These are phyloP conservation scores for Flaveria linearis DNA, from an alignment of 129 eudicot genomes.

Conservation along the genomic window DNA sequence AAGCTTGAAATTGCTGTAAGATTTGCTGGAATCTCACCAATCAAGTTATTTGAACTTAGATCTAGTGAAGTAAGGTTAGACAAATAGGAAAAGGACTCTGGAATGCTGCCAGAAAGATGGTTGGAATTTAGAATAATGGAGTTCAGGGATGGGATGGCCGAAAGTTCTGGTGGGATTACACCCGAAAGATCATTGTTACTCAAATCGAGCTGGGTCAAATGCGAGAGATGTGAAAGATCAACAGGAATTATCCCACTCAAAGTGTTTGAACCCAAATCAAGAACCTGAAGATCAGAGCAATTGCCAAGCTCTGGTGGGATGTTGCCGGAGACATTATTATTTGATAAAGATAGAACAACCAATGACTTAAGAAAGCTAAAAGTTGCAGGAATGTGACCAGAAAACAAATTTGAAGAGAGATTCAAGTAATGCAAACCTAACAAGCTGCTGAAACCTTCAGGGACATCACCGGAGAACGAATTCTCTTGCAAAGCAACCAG, in stretches of 20 bases:
- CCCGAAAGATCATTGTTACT: conserved; percentile 60
- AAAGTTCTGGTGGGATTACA: conserved; percentile 53
- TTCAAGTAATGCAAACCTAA: conserved; percentile 67
- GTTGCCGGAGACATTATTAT: conserved; percentile 61
- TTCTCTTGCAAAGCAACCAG: conserved; percentile 76
- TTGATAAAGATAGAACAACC: conserved; percentile 66
- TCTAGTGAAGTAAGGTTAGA: conserved; percentile 54
- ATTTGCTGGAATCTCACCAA: conserved; percentile 69
- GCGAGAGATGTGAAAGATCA: conserved; percentile 51
- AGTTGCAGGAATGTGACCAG: conserved; percentile 69
- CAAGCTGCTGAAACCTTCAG: conserved; percentile 88
- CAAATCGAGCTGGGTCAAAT: conserved; percentile 60
- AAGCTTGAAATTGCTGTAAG: conserved; percentile 52
- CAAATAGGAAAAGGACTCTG: conserved; percentile 49
- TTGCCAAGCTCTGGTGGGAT: conserved; percentile 82
- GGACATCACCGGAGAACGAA: conserved; percentile 61
- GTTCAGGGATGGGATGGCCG: conserved; percentile 42
- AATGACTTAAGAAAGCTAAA: conserved; percentile 70
- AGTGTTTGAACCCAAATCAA: conserved; percentile 57
- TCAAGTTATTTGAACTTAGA: conserved; percentile 70
- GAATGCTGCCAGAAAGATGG: conserved; percentile 62
- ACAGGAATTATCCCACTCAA: conserved; percentile 54
- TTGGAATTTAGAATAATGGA: conserved; percentile 44
- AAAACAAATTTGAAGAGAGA: conserved; percentile 67
- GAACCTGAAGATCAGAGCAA: conserved; percentile 61